phyloP scores from a whole-genome alignment of 768 basidiomycete genomes.

The Suillus spraguei region DNA sequence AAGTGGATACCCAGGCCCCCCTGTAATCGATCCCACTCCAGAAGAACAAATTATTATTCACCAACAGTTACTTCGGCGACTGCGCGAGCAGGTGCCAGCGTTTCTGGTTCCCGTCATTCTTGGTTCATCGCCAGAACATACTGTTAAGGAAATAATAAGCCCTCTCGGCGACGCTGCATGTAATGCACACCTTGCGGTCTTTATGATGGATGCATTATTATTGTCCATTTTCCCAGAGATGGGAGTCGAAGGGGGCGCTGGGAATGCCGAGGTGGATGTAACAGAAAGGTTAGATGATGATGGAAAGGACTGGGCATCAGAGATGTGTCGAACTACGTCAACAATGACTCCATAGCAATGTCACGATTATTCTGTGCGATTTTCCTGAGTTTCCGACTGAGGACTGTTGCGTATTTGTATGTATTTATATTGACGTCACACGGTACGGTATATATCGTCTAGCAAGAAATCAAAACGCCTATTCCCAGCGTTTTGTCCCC shows the following conservation, averaged over 20 bases:
- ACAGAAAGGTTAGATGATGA: conserved; percentile 9
- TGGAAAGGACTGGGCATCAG: conserved; percentile 3
- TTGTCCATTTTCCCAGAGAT: conserved; percentile 80
- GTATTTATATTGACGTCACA: conserved; percentile 35
- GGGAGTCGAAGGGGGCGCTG: conserved; percentile 28
- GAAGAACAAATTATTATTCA: conserved; percentile 74
- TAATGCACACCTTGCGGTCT: conserved; percentile 76
- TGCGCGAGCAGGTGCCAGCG: conserved; percentile 43
- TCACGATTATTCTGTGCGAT: background rate
- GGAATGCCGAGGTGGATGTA: background rate
- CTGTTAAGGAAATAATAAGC: conserved; percentile 58
- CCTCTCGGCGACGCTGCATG: conserved; percentile 64
- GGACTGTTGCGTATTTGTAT: conserved; percentile 15
- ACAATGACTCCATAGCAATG: background rate
- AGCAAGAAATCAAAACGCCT: conserved; percentile 2
- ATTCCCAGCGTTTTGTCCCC: conserved; percentile 16
- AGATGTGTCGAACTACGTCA: conserved; percentile 2
- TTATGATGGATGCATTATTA: conserved; percentile 76
- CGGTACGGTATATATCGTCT: conserved; percentile 9
- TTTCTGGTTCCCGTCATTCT: conserved; percentile 49
- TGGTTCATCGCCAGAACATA: conserved; percentile 51
- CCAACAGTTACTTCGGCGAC: conserved; percentile 37
- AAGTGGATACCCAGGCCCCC: conserved; percentile 80
- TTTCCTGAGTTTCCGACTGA: background rate
- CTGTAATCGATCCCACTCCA: conserved; percentile 70